Percentiles rank a stretch among this genome's conserved stretches.
Conservation (phyloP, 1,284 basidiomycete genomes). For the Puccinia triticina region DNA sequence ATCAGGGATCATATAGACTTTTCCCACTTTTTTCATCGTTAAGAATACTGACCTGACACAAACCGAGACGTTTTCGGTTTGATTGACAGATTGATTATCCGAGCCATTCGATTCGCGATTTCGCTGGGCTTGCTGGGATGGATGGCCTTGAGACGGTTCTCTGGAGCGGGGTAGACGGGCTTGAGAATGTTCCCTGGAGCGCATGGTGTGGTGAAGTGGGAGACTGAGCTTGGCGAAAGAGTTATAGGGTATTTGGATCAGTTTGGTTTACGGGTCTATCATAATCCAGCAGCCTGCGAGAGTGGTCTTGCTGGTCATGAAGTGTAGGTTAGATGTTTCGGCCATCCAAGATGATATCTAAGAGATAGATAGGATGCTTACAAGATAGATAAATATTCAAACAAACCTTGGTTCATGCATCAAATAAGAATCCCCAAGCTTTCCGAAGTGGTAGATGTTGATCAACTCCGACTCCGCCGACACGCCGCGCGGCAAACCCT, state of each 20-base stretch:
- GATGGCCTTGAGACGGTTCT: not conserved
- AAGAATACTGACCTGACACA: conserved; percentile 46
- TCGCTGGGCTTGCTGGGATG: conserved; percentile 1
- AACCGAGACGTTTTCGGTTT: conserved; percentile 48
- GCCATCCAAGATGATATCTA: no score
- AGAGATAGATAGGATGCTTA: no score
- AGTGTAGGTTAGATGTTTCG: not conserved
- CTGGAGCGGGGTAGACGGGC: not conserved
- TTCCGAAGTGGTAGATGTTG: no score
- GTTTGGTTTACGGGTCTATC: not conserved
- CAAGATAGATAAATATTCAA: no score
- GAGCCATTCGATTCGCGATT: conserved; percentile 5
- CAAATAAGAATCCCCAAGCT: no score
- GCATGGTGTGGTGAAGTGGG: conserved; percentile 15
- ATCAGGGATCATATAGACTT: not conserved
- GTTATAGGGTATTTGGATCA: conserved; percentile 6
- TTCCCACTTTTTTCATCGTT: not conserved
- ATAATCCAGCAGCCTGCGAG: no score
- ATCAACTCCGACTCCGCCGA: no score
- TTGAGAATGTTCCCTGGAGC: conserved; percentile 12
- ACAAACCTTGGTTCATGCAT: no score
- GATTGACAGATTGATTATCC: conserved; percentile 19
- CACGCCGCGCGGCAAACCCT: no score
- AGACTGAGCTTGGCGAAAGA: not conserved
- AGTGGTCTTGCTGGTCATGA: not conserved